Evolutionary conservation across 345 rosid genomes (phyloP).

Genomic region (Eutrema heterophyllum): DNA sequence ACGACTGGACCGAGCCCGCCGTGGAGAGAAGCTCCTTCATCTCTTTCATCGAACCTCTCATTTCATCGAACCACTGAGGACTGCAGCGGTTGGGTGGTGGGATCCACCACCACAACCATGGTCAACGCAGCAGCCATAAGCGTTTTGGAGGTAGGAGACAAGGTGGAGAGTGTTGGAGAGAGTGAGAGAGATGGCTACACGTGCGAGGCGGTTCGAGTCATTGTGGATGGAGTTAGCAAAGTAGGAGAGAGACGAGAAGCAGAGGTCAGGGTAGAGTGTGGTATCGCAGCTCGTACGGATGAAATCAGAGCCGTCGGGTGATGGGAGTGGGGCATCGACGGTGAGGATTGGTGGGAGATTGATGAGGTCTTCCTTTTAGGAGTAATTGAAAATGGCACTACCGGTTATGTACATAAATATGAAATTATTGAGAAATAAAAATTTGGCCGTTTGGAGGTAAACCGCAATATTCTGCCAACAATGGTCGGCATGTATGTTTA

Average conservation of each 20-base stretch:
- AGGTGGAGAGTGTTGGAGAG: constrained; percentile 41
- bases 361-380: not conserved
- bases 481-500: not conserved
- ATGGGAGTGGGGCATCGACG: constrained; percentile 16
- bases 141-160: constrained; percentile 36
- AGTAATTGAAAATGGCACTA: not conserved
- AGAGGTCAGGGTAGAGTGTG: constrained; percentile 71
- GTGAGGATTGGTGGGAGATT: constrained; percentile 22
- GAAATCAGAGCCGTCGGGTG: constrained; percentile 41
- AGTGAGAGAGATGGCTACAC: constrained; percentile 49
- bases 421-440: not conserved
- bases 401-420: not conserved
- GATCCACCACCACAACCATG: not conserved
- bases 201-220: constrained; percentile 54
- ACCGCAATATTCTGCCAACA: not conserved
- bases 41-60: constrained; percentile 64
- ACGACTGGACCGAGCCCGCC: constrained; percentile 33
- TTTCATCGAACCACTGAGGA: constrained; percentile 70
- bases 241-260: constrained; percentile 57
- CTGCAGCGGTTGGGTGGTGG: constrained; percentile 17
- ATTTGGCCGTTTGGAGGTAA: not conserved
- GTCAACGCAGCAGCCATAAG: constrained; percentile 2
- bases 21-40: constrained; percentile 41
- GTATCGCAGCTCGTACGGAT: constrained; percentile 58
- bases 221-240: constrained; percentile 48